phyloP scores from a whole-genome alignment of 768 basidiomycete species.

The Sporobolomyces roseus region DNA sequence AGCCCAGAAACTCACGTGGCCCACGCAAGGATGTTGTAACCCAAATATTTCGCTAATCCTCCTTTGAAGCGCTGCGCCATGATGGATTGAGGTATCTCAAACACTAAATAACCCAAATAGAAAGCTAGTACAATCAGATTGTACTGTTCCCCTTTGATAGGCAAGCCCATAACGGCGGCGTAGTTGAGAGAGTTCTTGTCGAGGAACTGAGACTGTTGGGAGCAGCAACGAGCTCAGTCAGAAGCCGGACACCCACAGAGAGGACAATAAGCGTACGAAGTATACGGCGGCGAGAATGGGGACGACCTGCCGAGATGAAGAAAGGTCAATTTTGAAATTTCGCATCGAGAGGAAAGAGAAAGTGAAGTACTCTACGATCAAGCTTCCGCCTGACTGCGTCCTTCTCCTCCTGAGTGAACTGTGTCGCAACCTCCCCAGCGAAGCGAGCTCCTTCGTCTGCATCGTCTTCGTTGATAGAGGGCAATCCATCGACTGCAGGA shows the following conservation, averaged over 20 bases:
- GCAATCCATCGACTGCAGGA: background rate
- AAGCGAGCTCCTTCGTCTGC: slow-evolving; percentile 27
- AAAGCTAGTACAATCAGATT: slow-evolving; percentile 64
- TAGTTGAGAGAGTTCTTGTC: slow-evolving; percentile 70
- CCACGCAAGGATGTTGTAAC: slow-evolving; percentile 62
- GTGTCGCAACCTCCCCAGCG: slow-evolving; percentile 9
- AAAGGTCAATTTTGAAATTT: background rate
- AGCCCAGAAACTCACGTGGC: slow-evolving; percentile 39
- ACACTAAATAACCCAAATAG: slow-evolving; percentile 56
- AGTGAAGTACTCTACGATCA: slow-evolving; percentile 21
- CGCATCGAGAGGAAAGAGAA: background rate
- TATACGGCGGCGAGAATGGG: slow-evolving; percentile 8
- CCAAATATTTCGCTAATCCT: slow-evolving; percentile 47
- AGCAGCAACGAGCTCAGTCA: too few relatives aligned
- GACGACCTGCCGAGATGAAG: background rate
- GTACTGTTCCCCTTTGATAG: slow-evolving; percentile 56
- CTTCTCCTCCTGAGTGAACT: slow-evolving; percentile 26
- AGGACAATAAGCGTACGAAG: too few relatives aligned
- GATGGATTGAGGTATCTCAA: slow-evolving; percentile 62
- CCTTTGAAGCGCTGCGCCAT: slow-evolving; percentile 61
- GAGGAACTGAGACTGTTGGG: slow-evolving; percentile 59
- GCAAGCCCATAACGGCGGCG: slow-evolving; percentile 63
- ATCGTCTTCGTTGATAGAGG: slow-evolving; percentile 16
- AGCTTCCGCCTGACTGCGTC: slow-evolving; percentile 31
- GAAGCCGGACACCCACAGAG: too few relatives aligned